These are phyloP conservation scores for Fusarium armeniacum DNA, from an alignment of 2,329 filamentous ascomycete species.

Conservation along the genomic window DNA sequence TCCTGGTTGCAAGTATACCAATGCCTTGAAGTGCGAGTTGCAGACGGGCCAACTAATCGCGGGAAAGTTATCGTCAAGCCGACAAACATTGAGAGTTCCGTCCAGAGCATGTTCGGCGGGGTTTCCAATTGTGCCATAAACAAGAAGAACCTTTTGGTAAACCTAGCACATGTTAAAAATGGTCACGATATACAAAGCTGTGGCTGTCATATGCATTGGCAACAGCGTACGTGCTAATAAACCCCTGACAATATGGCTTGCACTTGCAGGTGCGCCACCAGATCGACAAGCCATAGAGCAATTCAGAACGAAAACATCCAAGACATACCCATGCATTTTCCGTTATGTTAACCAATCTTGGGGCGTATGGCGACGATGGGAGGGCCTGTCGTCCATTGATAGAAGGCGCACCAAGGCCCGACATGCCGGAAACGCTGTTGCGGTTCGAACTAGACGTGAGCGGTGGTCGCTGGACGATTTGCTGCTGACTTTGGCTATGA, in stretches of 20 bases:
- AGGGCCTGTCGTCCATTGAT: conserved; percentile 68
- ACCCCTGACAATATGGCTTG: conserved; percentile 34
- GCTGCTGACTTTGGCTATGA: conserved; percentile 45
- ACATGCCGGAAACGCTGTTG: conserved; percentile 74
- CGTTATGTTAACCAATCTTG: conserved; percentile 81
- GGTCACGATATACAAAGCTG: conserved; percentile 17
- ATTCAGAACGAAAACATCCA: conserved; percentile 34
- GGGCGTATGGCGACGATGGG: conserved; percentile 83
- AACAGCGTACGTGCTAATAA: conserved; percentile 19
- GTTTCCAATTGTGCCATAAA: conserved; percentile 86
- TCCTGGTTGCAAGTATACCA: conserved; percentile 91
- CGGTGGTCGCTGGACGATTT: conserved; percentile 54
- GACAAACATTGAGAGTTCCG: conserved; percentile 82
- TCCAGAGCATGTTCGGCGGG: conserved; percentile 76
- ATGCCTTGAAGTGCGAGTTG: conserved; percentile 90
- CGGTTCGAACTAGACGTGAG: conserved; percentile 65
- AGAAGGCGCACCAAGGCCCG: conserved; percentile 70
- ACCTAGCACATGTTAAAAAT: conserved; percentile 69
- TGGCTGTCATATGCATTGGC: conserved; percentile 20
- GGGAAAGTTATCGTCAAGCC: conserved; percentile 89
- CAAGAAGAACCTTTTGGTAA: conserved; percentile 88
- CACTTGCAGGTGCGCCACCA: conserved; percentile 24
- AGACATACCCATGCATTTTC: conserved; percentile 86
- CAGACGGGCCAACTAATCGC: conserved; percentile 87
- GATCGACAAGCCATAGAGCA: conserved; percentile 25